These are phyloP conservation scores for Sanghuangporus baumii DNA, from an alignment of 1,284 basidiomycete genomes.

Conservation along the genomic window DNA sequence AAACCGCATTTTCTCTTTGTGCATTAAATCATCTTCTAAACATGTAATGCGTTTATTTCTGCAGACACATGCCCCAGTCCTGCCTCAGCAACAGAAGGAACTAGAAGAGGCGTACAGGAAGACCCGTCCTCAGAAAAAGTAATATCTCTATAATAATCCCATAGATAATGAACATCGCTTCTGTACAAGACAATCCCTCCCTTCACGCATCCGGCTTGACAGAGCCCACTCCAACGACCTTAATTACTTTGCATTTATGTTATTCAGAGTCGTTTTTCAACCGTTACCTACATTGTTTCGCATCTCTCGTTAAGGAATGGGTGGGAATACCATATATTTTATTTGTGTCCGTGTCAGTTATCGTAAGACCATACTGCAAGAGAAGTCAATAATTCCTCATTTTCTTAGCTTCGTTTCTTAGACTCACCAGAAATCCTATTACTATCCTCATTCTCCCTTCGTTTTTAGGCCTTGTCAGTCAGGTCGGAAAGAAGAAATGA, in stretches of 20 bases:
- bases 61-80: slow-evolving; percentile 78
- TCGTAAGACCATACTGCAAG: no score
- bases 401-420: not conserved
- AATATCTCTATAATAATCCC: not conserved
- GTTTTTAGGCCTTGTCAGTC: not conserved
- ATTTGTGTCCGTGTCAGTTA: no score
- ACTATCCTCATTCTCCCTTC: not conserved
- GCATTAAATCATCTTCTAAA: not conserved
- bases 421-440: not conserved
- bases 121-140: slow-evolving; percentile 33
- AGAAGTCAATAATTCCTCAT: not conserved
- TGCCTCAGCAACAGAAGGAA: slow-evolving; percentile 84
- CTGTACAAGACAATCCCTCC: not conserved
- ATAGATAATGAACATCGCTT: no score
- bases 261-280: not conserved
- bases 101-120: slow-evolving; percentile 67
- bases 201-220: not conserved
- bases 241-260: slow-evolving; percentile 6
- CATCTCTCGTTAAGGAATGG: no score
- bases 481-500: no score
- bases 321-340: no score
- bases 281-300: no score
- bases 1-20: slow-evolving; percentile 16
- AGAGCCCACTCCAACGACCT: not conserved
- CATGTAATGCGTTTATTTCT: not conserved